phyloP scores from a whole-genome alignment of 208 protist species.

The Leishmania mexicana region DNA sequence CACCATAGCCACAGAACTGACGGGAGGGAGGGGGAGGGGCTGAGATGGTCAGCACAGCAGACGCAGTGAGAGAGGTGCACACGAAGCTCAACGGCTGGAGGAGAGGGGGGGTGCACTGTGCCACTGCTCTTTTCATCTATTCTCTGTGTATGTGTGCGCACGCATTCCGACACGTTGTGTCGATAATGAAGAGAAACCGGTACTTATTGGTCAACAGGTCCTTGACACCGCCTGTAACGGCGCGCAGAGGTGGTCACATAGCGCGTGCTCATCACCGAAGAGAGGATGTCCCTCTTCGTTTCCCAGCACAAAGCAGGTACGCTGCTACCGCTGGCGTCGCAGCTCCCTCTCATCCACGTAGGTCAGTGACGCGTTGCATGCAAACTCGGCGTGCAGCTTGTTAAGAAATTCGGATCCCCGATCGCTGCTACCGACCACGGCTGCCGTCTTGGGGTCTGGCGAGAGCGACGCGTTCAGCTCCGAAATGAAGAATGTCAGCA shows the following conservation, averaged over 20 bases:
- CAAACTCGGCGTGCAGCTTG: slow-evolving; percentile 40
- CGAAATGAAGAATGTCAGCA: slow-evolving; percentile 61
- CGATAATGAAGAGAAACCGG: background rate
- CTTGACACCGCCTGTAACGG: background rate
- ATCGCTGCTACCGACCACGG: slow-evolving; percentile 60
- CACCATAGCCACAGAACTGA: background rate
- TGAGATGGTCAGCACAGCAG: background rate
- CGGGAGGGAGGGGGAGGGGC: background rate
- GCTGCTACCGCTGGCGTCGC: background rate
- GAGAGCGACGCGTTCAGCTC: slow-evolving; percentile 72
- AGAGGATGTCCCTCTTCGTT: background rate
- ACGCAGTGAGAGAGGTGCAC: background rate
- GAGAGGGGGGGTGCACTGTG: background rate
- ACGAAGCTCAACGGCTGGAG: background rate
- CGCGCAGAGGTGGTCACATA: background rate
- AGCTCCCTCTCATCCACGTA: slow-evolving; percentile 40
- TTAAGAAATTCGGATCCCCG: slow-evolving; percentile 18
- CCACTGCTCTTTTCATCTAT: background rate
- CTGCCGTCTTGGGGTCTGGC: slow-evolving; percentile 48
- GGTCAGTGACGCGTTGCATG: slow-evolving; percentile 28
- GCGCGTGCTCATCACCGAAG: background rate
- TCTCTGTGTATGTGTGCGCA: background rate
- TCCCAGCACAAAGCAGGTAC: background rate
- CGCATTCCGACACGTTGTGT: background rate
- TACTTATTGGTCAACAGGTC: background rate